These are phyloP conservation scores for Penicillium italicum DNA, from an alignment of 2,329 filamentous ascomycete genomes.

Conservation along the genomic window DNA sequence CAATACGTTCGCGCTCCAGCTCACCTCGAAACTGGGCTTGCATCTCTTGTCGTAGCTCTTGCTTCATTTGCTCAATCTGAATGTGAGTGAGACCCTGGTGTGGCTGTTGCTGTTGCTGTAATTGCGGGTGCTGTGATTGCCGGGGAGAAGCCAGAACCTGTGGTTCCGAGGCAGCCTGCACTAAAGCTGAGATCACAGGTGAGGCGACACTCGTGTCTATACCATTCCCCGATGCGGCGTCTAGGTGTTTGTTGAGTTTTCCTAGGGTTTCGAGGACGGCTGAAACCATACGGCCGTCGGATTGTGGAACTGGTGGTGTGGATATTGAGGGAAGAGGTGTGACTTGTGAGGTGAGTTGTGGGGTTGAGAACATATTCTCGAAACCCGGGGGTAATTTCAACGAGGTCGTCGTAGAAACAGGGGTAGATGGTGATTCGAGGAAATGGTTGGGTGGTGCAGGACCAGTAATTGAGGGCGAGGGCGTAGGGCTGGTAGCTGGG, in stretches of 20 bases:
- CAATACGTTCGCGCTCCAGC: slow-evolving; percentile 31
- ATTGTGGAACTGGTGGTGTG: slow-evolving; percentile 12
- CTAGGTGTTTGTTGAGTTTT: slow-evolving; percentile 38
- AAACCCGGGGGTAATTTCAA: slow-evolving; percentile 36
- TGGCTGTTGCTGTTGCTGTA: background rate
- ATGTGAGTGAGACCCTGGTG: background rate
- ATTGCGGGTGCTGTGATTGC: background rate
- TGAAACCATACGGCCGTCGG: slow-evolving; percentile 28
- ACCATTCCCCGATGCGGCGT: slow-evolving; percentile 20
- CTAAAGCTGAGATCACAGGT: slow-evolving; percentile 25
- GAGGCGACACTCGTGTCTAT: slow-evolving; percentile 14
- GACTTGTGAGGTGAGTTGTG: slow-evolving; percentile 5
- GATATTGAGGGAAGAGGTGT: slow-evolving; percentile 1
- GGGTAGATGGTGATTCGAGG: slow-evolving; percentile 7
- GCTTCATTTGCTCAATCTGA: slow-evolving; percentile 27
- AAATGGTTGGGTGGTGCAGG: background rate
- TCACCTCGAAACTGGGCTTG: slow-evolving; percentile 33
- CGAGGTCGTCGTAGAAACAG: background rate
- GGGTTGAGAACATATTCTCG: slow-evolving; percentile 38
- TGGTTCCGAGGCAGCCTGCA: slow-evolving; percentile 15
- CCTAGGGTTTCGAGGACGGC: slow-evolving; percentile 37
- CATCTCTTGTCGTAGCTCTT: slow-evolving; percentile 36
- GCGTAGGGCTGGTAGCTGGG: background rate
- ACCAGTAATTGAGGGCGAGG: slow-evolving; percentile 4
- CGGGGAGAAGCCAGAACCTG: background rate